Percentiles rank a stretch among this genome's conserved stretches.
These are phyloP conservation scores for Mortierella sp. DNA, from an alignment of 371 early-diverging fungal genomes.

Conservation along the genomic window DNA sequence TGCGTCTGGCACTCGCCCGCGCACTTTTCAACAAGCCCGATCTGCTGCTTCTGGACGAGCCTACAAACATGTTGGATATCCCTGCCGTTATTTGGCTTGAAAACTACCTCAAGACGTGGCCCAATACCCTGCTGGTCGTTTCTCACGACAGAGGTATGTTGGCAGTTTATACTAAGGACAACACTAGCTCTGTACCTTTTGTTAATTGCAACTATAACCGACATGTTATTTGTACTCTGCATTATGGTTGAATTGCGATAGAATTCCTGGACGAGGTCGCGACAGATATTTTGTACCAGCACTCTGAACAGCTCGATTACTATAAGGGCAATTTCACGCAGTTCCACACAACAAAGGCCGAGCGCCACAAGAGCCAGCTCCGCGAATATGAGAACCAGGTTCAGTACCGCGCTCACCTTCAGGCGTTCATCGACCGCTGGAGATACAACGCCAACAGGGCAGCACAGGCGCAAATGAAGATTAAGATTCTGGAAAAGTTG, in stretches of 20 bases:
- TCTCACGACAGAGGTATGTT: conserved; percentile 91
- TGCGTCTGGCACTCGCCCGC: conserved; percentile 95
- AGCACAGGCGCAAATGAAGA: conserved; percentile 97
- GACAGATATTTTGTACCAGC: conserved; percentile 96
- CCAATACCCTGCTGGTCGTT: conserved; percentile 93
- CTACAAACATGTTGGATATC: conserved; percentile 97
- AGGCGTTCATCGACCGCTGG: conserved; percentile 99
- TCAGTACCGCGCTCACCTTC: conserved; percentile 92
- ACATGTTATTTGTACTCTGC: background rate
- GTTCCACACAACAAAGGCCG: conserved; percentile 91
- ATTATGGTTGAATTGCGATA: conserved; percentile 15
- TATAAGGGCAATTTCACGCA: conserved; percentile 96
- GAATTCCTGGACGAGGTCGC: conserved; percentile 97
- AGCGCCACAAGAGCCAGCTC: conserved; percentile 88
- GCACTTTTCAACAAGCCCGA: conserved; percentile 97
- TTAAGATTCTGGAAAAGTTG: conserved; percentile 98
- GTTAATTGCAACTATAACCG: background rate
- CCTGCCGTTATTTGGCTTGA: conserved; percentile 98
- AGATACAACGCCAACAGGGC: conserved; percentile 98
- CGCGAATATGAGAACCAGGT: conserved; percentile 96
- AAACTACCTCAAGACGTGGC: conserved; percentile 90
- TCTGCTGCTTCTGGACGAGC: conserved; percentile 98
- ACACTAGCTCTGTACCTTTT: too few species aligned
- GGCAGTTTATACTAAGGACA: too few species aligned
- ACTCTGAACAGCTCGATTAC: conserved; percentile 90